A percentile compares a stretch with the other conserved stretches of the same genome.
These are phyloP conservation scores for Nakazawaea ernobii DNA, from an alignment of 805 yeast genomes.

Conservation along the genomic window DNA sequence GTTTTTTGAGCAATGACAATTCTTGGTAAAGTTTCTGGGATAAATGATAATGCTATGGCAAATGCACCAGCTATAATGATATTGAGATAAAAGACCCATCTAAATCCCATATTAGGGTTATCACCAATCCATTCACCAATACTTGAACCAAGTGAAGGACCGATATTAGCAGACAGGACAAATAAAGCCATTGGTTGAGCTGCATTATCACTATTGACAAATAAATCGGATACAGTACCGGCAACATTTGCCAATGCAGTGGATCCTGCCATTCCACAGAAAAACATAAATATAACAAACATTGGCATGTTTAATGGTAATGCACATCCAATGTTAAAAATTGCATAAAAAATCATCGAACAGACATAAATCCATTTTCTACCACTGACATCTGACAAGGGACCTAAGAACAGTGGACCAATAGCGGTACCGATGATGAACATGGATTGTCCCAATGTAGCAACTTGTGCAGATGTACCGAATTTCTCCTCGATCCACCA, in stretches of 20 bases:
- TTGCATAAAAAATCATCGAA: conserved; percentile 22
- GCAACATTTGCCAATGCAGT: conserved; percentile 29
- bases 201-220: conserved; percentile 27
- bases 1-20: conserved; percentile 26
- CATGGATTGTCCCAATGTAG: conserved; percentile 29
- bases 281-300: conserved; percentile 27
- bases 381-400: conserved; percentile 30
- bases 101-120: conserved; percentile 23
- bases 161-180: conserved; percentile 28
- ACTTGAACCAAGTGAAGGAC: conserved; percentile 30
- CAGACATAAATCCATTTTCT: conserved; percentile 30
- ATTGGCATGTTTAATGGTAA: conserved; percentile 26
- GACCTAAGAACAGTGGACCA: conserved; percentile 31
- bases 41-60: conserved; percentile 17
- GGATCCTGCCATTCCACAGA: conserved; percentile 27
- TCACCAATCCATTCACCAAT: conserved; percentile 29
- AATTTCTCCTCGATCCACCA: conserved; percentile 21
- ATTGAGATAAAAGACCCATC: conserved; percentile 28
- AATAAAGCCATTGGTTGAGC: conserved; percentile 30
- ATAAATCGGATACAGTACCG: conserved; percentile 30
- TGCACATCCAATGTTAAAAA: conserved; percentile 30
- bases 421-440: conserved; percentile 30
- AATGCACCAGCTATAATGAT: conserved; percentile 24
- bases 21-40: conserved; percentile 32
- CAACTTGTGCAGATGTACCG: conserved; percentile 23